Conservation (phyloP, 2,329 filamentous ascomycete species). For the Tolypocladium ovalisporum region DNA sequence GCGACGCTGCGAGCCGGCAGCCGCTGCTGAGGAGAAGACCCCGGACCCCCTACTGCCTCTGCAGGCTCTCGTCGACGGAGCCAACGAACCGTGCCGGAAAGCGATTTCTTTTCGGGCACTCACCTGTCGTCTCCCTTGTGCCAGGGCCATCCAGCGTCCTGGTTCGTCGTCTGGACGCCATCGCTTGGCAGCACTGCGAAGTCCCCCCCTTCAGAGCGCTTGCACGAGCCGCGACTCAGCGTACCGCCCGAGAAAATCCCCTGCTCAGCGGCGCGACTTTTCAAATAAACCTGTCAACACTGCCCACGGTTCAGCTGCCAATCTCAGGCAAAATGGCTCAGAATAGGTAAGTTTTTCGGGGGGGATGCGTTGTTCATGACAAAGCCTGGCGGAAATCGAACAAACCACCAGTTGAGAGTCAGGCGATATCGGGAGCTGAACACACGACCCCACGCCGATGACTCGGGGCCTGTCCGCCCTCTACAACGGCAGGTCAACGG, state of each 20-base stretch:
- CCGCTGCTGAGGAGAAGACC: neutral
- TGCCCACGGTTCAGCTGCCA: slow-evolving; percentile 1
- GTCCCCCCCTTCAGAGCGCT: neutral
- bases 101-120: neutral
- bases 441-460: neutral
- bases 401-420: neutral
- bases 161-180: neutral
- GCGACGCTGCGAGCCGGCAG: neutral
- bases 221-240: neutral
- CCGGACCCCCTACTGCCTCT: neutral
- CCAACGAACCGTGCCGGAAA: neutral
- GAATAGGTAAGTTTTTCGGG: slow-evolving; percentile 11
- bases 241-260: neutral
- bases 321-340: slow-evolving; percentile 19
- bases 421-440: neutral
- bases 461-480: neutral
- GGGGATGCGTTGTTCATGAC: neutral
- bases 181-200: neutral
- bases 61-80: neutral
- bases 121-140: neutral
- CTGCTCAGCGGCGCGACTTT: neutral
- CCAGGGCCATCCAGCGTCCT: neutral
- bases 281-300: neutral
- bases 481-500: neutral
- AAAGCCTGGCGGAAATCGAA: neutral